Evolutionary conservation across 169 alveolate genomes (phyloP), one percentile per base, ranked within the genome.

Genomic region (Eimeria acervulina): DNA sequence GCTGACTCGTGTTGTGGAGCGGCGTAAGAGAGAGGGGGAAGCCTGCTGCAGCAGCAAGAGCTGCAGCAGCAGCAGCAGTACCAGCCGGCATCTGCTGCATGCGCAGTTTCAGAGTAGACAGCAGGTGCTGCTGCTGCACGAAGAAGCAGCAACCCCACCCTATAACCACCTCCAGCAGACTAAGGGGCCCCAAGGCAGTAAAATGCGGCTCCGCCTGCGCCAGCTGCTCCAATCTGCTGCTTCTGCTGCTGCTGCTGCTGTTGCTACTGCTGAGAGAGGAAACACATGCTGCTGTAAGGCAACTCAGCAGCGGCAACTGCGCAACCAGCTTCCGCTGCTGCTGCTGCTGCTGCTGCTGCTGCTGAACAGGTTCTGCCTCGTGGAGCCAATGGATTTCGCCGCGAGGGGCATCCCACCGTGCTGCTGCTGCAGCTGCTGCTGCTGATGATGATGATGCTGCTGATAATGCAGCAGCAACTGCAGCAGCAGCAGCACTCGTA

Each of bases 71-170:
- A 33, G 93, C 93, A 55, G 93, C 80, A 12, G 51, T 26, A 40
- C 74, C 93, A 19, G 78, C 52, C 13, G 59, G 12, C 85, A 74
- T 74, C 7, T 74, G 85, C 85, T 74, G 85, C 85, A 28, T 74
- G 55, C 85, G 85, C 52, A 28, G 59, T n/a, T 15, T 10, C 28
- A n/a, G 26, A 26, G 85, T 74, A 52, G 44, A 17, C 44, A 36
- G n/a, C 33, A 74, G 85, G 55, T 74, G 85, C n/a, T n/a, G n/a
- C n/a, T n/a, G n/a, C n/a, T n/a, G n/a, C n/a, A n/a, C n/a, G n/a
- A n/a, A n/a, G n/a, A n/a, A n/a, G 66, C 76, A 85, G 93, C 93
- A 36, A 10, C 93, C 74, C 52, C 93, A 36, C 19, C 93, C 76
- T 10, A 51, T 52, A 12, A 55, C 93, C 85, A 74, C 15, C 85